Evolutionary conservation across 2,329 filamentous ascomycete genomes (phyloP).

Genomic region (Daldinia sp.): DNA sequence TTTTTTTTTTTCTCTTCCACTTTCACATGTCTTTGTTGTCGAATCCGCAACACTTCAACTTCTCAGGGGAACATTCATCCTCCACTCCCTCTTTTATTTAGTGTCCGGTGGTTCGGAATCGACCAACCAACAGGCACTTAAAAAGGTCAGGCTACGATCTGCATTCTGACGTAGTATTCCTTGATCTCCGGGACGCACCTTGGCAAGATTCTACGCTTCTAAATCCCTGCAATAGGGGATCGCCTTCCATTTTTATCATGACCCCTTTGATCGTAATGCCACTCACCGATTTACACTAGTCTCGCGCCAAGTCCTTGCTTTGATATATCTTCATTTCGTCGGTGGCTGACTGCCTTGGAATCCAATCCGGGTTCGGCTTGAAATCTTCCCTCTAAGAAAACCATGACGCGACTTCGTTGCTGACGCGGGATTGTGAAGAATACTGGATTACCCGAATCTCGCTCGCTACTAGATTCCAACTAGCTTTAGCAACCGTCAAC

Average conservation of each 20-base stretch:
- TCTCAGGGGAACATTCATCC: slow-evolving; percentile 2
- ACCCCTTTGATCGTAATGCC: slow-evolving; percentile 25
- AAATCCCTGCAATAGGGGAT: slow-evolving; percentile 33
- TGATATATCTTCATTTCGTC: slow-evolving; percentile 36
- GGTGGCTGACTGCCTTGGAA: slow-evolving; percentile 35
- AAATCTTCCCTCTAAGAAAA: slow-evolving; percentile 4
- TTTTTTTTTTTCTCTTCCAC: neutral
- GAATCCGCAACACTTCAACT: neutral
- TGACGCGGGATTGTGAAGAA: slow-evolving; percentile 8
- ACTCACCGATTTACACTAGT: slow-evolving; percentile 30
- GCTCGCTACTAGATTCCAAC: slow-evolving; percentile 6
- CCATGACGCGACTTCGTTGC: slow-evolving; percentile 35
- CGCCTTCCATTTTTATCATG: slow-evolving; percentile 31
- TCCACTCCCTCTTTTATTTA: slow-evolving; percentile 1
- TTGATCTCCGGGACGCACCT: slow-evolving; percentile 32
- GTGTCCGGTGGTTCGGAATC: neutral
- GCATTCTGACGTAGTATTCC: slow-evolving; percentile 40
- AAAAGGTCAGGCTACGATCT: slow-evolving; percentile 26
- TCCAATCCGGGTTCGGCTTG: slow-evolving; percentile 19
- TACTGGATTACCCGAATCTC: slow-evolving; percentile 9
- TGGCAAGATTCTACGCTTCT: slow-evolving; percentile 32
- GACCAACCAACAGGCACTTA: neutral
- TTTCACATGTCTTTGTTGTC: slow-evolving; percentile 38
- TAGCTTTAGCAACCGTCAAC: slow-evolving; percentile 5
- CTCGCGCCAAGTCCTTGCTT: slow-evolving; percentile 24